Conservation (phyloP, 257 asterid species). For the Solanum verrucosum region DNA sequence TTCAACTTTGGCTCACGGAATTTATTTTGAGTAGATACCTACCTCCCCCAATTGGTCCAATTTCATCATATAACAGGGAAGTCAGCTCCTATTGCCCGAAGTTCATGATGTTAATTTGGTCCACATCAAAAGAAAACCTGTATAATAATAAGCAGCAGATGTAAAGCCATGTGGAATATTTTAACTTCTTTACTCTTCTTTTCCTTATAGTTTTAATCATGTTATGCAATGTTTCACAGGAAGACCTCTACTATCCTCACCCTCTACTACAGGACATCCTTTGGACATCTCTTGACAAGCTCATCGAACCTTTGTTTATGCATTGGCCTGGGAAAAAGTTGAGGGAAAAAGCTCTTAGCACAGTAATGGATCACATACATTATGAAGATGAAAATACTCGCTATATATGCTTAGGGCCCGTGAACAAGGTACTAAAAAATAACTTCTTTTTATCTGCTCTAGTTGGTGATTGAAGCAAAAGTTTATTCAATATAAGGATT, state of each 20-base stretch:
- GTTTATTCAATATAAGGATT: too few species aligned
- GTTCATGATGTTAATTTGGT: not conserved
- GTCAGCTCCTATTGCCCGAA: not conserved
- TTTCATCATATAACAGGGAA: not conserved
- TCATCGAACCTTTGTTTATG: slow-evolving; percentile 71
- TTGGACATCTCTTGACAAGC: slow-evolving; percentile 79
- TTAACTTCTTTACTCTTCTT: not conserved
- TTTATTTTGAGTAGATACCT: not conserved
- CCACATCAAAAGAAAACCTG: not conserved
- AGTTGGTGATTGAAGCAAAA: too few species aligned
- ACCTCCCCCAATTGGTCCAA: not conserved
- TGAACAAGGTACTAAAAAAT: slow-evolving; percentile 61
- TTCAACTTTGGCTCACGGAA: not conserved
- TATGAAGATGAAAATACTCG: slow-evolving; percentile 97
- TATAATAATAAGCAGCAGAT: not conserved
- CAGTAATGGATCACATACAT: slow-evolving; percentile 82
- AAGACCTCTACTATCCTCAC: slow-evolving; percentile 93
- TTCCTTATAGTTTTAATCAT: not conserved
- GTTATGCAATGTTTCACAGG: slow-evolving; percentile 36
- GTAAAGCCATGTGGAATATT: not conserved
- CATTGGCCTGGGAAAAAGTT: slow-evolving; percentile 88
- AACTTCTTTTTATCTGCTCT: not conserved
- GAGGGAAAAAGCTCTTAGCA: slow-evolving; percentile 65
- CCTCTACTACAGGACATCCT: slow-evolving; percentile 79
- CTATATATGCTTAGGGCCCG: slow-evolving; percentile 84